Percentiles rank a stretch among this genome's conserved stretches.
Conservation (phyloP, 305 asterid species). For the Solanum hybrid region DNA sequence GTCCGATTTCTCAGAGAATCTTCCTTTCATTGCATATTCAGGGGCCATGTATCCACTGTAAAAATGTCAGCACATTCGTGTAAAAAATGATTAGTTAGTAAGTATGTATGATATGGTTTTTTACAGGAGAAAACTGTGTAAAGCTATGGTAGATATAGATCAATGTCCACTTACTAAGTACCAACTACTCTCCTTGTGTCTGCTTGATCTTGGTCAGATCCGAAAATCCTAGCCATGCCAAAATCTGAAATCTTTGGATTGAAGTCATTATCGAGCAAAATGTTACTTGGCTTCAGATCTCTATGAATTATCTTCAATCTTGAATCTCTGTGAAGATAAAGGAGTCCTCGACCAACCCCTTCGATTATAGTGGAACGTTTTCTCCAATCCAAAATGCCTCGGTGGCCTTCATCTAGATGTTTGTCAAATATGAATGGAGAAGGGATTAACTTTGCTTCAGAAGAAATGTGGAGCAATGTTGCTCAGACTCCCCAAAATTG, state of each 20-base stretch:
- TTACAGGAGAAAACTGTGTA: neutral
- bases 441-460: neutral
- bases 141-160: neutral
- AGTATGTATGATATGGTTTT: neutral
- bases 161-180: slow-evolving; percentile 35
- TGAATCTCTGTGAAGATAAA: slow-evolving; percentile 55
- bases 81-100: neutral
- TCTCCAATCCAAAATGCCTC: slow-evolving; percentile 34
- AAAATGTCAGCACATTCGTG: neutral
- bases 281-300: neutral
- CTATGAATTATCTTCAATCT: slow-evolving; percentile 23
- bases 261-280: slow-evolving; percentile 10
- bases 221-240: slow-evolving; percentile 52
- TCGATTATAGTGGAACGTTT: slow-evolving; percentile 33
- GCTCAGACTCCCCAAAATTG: neutral
- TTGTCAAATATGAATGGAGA: neutral
- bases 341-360: slow-evolving; percentile 49
- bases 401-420: slow-evolving; percentile 20
- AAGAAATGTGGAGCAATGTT: neutral
- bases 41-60: slow-evolving; percentile 60
- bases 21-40: slow-evolving; percentile 46
- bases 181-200: slow-evolving; percentile 50
- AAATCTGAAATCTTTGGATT: slow-evolving; percentile 56
- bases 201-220: slow-evolving; percentile 39
- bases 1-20: slow-evolving; percentile 45